Base-by-base conservation (phyloP, 164 flowering plant genomes). In the Tetrastigma voinierianum region DNA sequence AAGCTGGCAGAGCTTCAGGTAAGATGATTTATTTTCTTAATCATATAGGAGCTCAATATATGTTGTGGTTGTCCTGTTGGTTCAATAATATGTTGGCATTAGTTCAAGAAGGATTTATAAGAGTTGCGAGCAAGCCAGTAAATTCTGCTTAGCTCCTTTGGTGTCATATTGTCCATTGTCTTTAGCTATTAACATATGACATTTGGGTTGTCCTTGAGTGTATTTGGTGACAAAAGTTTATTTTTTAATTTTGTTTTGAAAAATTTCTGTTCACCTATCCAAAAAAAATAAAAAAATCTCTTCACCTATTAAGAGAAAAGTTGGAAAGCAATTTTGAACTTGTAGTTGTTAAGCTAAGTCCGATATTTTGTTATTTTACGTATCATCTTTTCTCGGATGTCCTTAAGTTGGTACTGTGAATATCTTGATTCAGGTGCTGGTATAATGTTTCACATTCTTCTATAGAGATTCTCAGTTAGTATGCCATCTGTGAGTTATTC, bases 1-100 rank as follows among this genome's bases (percentile, higher is more conserved):
- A 95, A 92, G 75, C 69, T 95, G 67, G 86, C 86, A 51, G 96
- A 90, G 57, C 93, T 95, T 72, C 94, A 90, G 94, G 99, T 95
- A 68, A 64, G 75, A 14, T 21, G 7, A 46, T 17, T 62, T 5
- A n/a, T 48, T 59, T 15, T 24, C n/a, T 19, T n/a, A 15, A 46
- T 62, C n/a, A 9, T 52, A 49, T 10, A 10, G 8, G 20, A 15
- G 6, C 8, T 49, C n/a, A 23, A n/a, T 51, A 16, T 63, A 16
- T 49, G 16, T 25, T 49, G 6, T 32, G 24, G 46, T 9, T 47
- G 9, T 32, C 40, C 40, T 7, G 46, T 14, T 10, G 52, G 18
- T 12, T 25, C 40, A 8, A 19, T 19, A 46, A 18, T 13, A 44
- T 10, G 6, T 20, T 32, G 40, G 40, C 40, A 10, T 16, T 61